Percentiles rank a stretch among this genome's conserved stretches.
These are phyloP conservation scores for Gigaspora rosea DNA, from an alignment of 192 early-diverging fungal genomes.

Conservation along the genomic window DNA sequence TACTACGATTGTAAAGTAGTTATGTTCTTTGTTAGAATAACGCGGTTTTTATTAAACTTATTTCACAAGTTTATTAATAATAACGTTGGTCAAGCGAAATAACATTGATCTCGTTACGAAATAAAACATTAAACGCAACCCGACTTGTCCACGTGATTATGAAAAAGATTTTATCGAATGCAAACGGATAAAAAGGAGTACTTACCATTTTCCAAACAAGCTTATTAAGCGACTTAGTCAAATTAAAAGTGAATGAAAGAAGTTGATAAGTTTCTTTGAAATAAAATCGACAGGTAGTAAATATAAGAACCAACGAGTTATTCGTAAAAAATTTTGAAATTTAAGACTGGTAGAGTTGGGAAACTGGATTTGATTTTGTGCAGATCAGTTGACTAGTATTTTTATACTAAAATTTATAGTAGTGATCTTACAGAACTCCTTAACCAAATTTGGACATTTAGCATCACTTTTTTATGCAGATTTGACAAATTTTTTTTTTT, in stretches of 20 bases:
- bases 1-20: neutral
- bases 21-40: neutral
- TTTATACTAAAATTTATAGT: too few relatives aligned
- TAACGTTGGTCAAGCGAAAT: neutral
- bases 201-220: constrained; percentile 2
- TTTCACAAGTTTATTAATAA: neutral
- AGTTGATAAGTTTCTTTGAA: neutral
- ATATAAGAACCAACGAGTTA: neutral
- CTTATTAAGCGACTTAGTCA: neutral
- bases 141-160: constrained; percentile 14
- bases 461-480: neutral
- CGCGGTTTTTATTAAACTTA: constrained; percentile 17
- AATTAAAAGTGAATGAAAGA: neutral
- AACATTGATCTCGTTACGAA: too few relatives aligned
- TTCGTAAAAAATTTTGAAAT: neutral
- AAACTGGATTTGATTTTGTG: neutral
- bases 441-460: too few relatives aligned
- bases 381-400: neutral
- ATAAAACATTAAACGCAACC: neutral
- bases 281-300: neutral
- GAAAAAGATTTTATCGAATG: neutral
- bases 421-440: too few relatives aligned
- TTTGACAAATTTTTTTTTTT: neutral
- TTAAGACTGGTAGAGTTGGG: neutral
- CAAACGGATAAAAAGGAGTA: neutral